A percentile compares a stretch with the other conserved stretches of the same genome.
These are phyloP conservation scores for Melocanna baccifera DNA, from an alignment of 176 grass and related monocot species.

Conservation along the genomic window DNA sequence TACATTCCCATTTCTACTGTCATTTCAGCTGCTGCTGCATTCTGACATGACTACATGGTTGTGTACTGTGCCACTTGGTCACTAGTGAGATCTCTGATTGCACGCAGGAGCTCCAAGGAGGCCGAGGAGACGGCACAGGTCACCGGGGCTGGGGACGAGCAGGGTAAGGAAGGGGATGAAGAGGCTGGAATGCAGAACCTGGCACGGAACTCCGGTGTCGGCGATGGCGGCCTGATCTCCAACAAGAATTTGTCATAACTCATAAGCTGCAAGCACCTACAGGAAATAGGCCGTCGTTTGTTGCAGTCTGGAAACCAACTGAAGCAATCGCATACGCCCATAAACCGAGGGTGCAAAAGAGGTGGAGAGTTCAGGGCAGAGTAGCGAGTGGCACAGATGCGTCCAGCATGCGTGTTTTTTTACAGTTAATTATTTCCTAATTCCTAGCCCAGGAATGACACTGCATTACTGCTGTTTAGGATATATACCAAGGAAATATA, in stretches of 20 bases:
- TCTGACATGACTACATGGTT: background rate
- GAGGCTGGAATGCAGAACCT: constrained; percentile 27
- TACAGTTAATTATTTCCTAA: too few species aligned
- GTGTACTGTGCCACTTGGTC: background rate
- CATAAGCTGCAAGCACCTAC: too few species aligned
- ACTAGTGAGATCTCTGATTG: background rate
- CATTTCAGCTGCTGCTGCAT: background rate
- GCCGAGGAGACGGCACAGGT: constrained; percentile 39
- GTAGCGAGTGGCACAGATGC: background rate
- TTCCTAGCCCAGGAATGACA: too few species aligned
- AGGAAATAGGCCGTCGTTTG: too few species aligned
- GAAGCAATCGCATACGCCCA: too few species aligned
- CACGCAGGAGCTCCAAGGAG: constrained; percentile 35
- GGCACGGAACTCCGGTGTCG: background rate
- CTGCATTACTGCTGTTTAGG: too few species aligned
- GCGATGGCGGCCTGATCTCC: background rate
- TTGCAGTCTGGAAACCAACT: too few species aligned
- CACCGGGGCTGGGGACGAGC: constrained; percentile 22
- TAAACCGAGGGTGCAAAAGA: too few species aligned
- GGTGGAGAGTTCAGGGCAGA: too few species aligned
- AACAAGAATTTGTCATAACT: background rate
- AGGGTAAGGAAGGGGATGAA: constrained; percentile 8
- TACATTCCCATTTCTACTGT: background rate
- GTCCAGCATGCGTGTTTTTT: too few species aligned
- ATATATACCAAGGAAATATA: too few species aligned